Evolutionary conservation across 306 rosid genomes (phyloP).

Genomic region (Trifolium pratense): DNA sequence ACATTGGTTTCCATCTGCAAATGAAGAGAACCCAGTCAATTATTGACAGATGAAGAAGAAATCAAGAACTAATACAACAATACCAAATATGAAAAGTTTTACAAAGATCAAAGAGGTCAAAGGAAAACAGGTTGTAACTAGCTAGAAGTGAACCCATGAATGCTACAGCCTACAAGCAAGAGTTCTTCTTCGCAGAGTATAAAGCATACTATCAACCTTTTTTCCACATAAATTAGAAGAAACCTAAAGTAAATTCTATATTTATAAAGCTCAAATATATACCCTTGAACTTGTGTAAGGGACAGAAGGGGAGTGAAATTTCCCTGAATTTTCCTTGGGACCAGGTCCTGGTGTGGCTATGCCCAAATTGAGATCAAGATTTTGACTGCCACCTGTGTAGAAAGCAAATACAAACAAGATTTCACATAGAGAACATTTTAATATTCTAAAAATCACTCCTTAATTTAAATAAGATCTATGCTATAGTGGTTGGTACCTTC

Average conservation of each 20-base stretch:
- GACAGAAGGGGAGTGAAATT: constrained; percentile 51
- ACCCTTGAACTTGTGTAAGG: constrained; percentile 64
- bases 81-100: not conserved
- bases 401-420: constrained; percentile 26
- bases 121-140: constrained; percentile 26
- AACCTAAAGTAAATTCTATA: constrained; percentile 22
- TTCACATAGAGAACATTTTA: constrained; percentile 6
- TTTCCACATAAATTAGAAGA: not conserved
- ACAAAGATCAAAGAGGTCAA: constrained; percentile 26
- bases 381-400: constrained; percentile 60
- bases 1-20: constrained; percentile 71
- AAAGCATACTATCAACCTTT: not conserved
- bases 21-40: constrained; percentile 28
- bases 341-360: constrained; percentile 63
- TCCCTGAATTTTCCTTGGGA: constrained; percentile 55
- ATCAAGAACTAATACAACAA: not conserved
- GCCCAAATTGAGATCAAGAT: constrained; percentile 93
- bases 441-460: not conserved
- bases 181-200: not conserved
- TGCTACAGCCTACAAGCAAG: too few relatives aligned
- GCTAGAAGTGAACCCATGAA: constrained; percentile 7
- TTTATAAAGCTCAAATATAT: constrained; percentile 37
- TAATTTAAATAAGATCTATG: constrained; percentile 9
- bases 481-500: constrained; percentile 55
- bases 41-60: constrained; percentile 13